phyloP scores from a whole-genome alignment of 163 green algal species.

The Volvox carteri region DNA sequence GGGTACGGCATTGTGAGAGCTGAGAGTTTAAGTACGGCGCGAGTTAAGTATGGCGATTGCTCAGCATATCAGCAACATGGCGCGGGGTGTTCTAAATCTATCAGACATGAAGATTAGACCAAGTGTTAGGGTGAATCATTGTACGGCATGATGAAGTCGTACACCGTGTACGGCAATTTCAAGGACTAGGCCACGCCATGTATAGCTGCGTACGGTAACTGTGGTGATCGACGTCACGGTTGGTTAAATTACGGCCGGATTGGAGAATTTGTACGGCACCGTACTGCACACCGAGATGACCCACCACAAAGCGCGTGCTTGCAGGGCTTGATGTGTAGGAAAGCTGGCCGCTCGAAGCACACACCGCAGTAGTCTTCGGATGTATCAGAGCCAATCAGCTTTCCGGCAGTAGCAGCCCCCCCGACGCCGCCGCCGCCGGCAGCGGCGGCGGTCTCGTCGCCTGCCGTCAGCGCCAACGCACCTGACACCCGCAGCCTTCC shows the following conservation, averaged over 20 bases:
- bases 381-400: conserved; percentile 21
- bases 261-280: neutral
- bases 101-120: neutral
- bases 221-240: neutral
- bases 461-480: neutral
- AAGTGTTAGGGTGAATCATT: neutral
- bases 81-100: neutral
- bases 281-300: neutral
- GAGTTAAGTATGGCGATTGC: neutral
- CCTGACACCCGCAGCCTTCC: neutral
- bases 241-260: neutral
- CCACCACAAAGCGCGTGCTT: conserved; percentile 39
- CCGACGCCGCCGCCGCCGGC: no score
- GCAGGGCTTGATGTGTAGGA: conserved; percentile 24
- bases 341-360: conserved; percentile 34
- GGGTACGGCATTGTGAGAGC: neutral
- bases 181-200: no score
- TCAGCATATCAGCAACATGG: neutral
- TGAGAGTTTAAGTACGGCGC: neutral
- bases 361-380: conserved; percentile 36
- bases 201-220: no score
- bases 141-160: neutral
- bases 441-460: neutral
- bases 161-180: neutral
- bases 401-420: no score